Evolutionary conservation across 352 stramenopile genomes (phyloP).

Genomic region (Chrysophaeum taylorii): DNA sequence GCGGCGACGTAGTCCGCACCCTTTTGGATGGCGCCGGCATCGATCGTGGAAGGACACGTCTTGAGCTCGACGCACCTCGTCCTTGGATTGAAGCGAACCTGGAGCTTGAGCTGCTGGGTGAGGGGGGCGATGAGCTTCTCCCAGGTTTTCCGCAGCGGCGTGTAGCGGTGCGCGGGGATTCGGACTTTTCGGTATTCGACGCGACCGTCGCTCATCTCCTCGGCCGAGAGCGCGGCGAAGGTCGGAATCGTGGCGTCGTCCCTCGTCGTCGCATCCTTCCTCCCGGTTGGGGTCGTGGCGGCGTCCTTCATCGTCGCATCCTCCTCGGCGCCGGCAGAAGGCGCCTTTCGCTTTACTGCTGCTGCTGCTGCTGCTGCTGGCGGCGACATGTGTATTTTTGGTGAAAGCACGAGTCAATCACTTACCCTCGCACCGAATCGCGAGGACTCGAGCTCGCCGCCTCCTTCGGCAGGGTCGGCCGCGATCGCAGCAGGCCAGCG

Average conservation of each 20-base stretch:
- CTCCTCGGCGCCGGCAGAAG: too few relatives aligned
- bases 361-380: too few relatives aligned
- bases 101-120: constrained; percentile 26
- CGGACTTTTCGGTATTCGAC: constrained; percentile 89
- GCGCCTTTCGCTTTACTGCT: too few relatives aligned
- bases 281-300: too few relatives aligned
- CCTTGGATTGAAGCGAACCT: constrained; percentile 98
- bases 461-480: too few relatives aligned
- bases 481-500: too few relatives aligned
- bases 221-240: neutral
- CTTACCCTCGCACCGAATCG: too few relatives aligned
- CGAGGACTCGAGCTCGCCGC: too few relatives aligned
- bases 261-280: neutral
- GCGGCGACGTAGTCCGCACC: constrained; percentile 91
- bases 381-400: too few relatives aligned
- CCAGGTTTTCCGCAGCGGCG: constrained; percentile 96
- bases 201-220: constrained; percentile 46
- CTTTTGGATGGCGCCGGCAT: constrained; percentile 89
- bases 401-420: too few relatives aligned
- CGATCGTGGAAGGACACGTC: constrained; percentile 80
- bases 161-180: constrained; percentile 91
- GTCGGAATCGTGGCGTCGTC: neutral
- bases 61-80: constrained; percentile 94
- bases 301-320: too few relatives aligned
- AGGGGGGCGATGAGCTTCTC: constrained; percentile 91